Percentiles rank a stretch among this genome's conserved stretches.
phyloP scores from a whole-genome alignment of 23 red algal species.

The Gracilaria gracilis region DNA sequence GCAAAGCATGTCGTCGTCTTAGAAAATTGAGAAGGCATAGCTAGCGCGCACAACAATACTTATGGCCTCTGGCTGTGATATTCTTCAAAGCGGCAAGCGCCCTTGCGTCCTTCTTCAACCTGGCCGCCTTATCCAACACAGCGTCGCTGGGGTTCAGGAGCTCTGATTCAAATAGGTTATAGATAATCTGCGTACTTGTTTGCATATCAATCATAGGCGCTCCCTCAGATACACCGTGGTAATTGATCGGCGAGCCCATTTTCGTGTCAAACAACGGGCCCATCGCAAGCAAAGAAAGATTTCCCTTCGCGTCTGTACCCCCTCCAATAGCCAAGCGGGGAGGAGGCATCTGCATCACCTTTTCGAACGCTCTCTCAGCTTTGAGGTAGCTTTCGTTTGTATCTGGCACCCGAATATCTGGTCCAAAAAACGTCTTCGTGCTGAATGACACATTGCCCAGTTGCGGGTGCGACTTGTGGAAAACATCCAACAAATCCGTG shows the following conservation, averaged over 20 bases:
- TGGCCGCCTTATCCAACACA: not conserved
- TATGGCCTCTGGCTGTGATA: not conserved
- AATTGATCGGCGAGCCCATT: constrained; percentile 45
- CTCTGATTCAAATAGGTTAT: constrained; percentile 36
- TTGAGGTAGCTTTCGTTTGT: constrained; percentile 42
- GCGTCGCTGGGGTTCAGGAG: not conserved
- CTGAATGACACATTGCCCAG: constrained; percentile 5
- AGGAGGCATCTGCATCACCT: constrained; percentile 33
- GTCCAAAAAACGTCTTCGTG: constrained; percentile 30
- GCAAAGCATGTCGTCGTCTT: not conserved
- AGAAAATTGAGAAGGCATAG: no score
- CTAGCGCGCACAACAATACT: constrained; percentile 10
- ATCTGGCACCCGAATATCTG: constrained; percentile 47
- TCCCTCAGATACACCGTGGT: constrained; percentile 53
- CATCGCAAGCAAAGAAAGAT: constrained; percentile 31
- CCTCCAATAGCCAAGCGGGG: constrained; percentile 52
- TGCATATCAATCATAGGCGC: constrained; percentile 55
- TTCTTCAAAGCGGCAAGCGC: not conserved
- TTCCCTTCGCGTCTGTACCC: constrained; percentile 53
- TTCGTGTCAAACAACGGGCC: constrained; percentile 33
- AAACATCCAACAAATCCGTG: not conserved
- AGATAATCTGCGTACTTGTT: constrained; percentile 48
- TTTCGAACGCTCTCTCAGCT: constrained; percentile 21
- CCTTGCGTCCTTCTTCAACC: not conserved
- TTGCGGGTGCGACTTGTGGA: not conserved